Evolutionary conservation across 129 eudicot species (phyloP), one percentile per base, ranked within the genome.

Genomic region (Mikania micrantha): DNA sequence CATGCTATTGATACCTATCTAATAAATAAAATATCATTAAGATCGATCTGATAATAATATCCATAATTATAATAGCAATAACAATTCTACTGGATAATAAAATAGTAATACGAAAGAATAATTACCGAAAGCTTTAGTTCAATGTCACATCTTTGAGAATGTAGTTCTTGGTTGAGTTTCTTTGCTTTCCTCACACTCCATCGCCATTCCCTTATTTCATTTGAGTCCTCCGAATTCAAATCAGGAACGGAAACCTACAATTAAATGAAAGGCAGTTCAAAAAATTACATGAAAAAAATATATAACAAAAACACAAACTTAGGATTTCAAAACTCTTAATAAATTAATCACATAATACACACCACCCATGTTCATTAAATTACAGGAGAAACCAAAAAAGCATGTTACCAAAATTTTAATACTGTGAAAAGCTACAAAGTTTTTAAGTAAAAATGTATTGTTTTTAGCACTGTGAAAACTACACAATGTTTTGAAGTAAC

Each of bases 51-150:
- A 21, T 52, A 52, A 13, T 54, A 25, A 24, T 25, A 54, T 27
- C 35, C 17, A 54, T 24, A 28, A 25, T 24, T 25, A 22, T 21
- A 22, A 21, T 16, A 5, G 19, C 16, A 40, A 12, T 40, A 22
- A 6, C 25, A 15, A 29, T 28, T 25, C 11, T 27, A 32, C 56
- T 32, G 9, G 7, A 48, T 31, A 12, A 20, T 21, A 64, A 21
- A 15, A 48, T 50, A 41, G 64, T 8, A 48, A 54, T 0, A 50
- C 5, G 34, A 17, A 53, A 34, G 15, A 42, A 22, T 0, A 53
- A 31, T 54, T 83, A 92, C 98, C 58, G 95, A 86, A 78, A 92
- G 98, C 71, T 88, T 92, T 69, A 92, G 88, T 74, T 92, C 98
- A 3, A 72, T 77, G 82, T 92, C 96, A 80, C 98, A 92, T 84